Base-by-base conservation (phyloP, 2,329 filamentous ascomycete species). In the Penicillium corylophilum region DNA sequence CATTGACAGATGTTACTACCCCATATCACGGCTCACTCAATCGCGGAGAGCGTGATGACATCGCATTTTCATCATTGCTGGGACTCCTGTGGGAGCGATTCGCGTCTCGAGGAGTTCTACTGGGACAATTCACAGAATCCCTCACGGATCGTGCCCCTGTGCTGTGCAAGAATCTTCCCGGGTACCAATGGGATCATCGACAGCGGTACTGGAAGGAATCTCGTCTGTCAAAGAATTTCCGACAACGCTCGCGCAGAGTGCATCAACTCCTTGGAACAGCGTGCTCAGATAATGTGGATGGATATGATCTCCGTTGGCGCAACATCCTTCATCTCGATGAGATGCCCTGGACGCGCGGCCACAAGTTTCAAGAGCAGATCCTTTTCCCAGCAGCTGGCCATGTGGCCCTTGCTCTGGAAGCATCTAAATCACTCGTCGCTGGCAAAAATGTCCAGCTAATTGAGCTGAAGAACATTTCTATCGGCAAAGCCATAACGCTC, bases 141-240 rank as follows among this genome's bases (percentile, higher is more conserved):
- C n/a, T n/a, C n/a, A n/a, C n/a, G n/a, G n/a, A n/a, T n/a, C n/a
- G n/a, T n/a, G n/a, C n/a, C n/a, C n/a, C n/a, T n/a, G n/a, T n/a
- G n/a, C n/a, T n/a, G n/a, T n/a, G n/a, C 33, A 52, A 56, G 31
- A 33, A 49, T 48, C 54, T 62, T 1, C 58, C 62, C 1, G 5
- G 35, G 2, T 65, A 65, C 40, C 31, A 48, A 6, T 65, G 60
- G 55, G 51, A 64, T 35, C 60, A 64, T 33, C n/a, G 28, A 8
- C 24, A 24, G 16, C 15, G 16, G 2, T 48, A 51, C 46, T 63
- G 58, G 58, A 22, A 28, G 5, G 56, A 61, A 41, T 54, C 58
- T 9, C 55, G 56, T 4, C 16, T 43, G 5, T 48, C 42, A 2
- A 20, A 22, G 1, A 35, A 28, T 7, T 42, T 26, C 16, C 42